These are phyloP conservation scores for Phalaenopsis equestris DNA, from an alignment of 106 monocot species.

Conservation along the genomic window DNA sequence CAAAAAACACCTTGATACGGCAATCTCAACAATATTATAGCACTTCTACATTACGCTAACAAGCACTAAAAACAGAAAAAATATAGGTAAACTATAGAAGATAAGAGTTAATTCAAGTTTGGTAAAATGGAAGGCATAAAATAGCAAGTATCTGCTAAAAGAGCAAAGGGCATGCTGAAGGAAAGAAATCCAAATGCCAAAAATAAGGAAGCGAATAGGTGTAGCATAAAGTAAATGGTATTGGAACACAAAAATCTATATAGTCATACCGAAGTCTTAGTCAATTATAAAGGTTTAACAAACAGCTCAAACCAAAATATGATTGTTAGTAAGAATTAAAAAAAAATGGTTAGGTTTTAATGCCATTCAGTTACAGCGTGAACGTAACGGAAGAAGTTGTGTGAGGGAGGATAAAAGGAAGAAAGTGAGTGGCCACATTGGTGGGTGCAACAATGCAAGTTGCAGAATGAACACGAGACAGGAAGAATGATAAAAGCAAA, in stretches of 20 bases:
- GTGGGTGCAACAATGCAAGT: too few species aligned
- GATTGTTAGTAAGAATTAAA: neutral
- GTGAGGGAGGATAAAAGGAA: too few species aligned
- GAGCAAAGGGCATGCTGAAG: neutral
- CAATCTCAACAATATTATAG: neutral
- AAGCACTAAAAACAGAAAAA: neutral
- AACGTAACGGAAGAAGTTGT: too few species aligned
- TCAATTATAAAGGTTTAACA: neutral
- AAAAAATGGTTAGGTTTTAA: neutral
- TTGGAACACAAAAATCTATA: neutral
- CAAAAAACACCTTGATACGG: neutral
- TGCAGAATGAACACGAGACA: too few species aligned
- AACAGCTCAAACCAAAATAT: neutral
- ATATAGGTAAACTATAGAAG: neutral
- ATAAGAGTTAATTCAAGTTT: neutral
- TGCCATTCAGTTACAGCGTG: neutral
- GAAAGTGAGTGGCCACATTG: too few species aligned
- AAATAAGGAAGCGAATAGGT: neutral
- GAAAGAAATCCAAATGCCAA: neutral
- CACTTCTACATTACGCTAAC: neutral
- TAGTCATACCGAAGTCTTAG: neutral
- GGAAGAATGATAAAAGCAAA: too few species aligned
- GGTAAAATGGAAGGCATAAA: neutral
- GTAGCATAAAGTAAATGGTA: neutral
- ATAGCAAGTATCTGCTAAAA: neutral